phyloP scores from a whole-genome alignment of 2,329 filamentous ascomycete species.

The Rutstroemia sp. region DNA sequence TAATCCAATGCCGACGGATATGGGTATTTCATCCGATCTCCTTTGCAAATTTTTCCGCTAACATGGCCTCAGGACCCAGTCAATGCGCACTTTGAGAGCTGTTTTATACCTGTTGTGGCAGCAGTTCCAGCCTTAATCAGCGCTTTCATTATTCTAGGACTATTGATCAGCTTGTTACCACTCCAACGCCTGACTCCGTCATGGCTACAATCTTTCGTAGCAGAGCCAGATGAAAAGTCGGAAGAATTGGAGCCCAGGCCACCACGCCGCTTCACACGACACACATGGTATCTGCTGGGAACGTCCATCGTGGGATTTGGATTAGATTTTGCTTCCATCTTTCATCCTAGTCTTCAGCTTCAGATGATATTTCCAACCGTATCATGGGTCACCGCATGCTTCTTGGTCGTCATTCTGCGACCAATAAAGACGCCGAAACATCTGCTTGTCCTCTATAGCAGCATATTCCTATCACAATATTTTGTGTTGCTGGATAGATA shows the following conservation, averaged over 20 bases:
- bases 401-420: constrained; percentile 18
- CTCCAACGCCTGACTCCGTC: constrained; percentile 31
- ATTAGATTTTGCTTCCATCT: constrained; percentile 29
- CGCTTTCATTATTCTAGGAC: constrained; percentile 26
- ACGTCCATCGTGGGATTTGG: constrained; percentile 32
- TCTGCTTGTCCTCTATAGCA: constrained; percentile 17
- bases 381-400: constrained; percentile 21
- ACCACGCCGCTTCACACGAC: constrained; percentile 16
- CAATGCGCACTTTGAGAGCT: constrained; percentile 23
- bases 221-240: constrained; percentile 32
- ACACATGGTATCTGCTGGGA: constrained; percentile 33
- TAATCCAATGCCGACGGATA: too few species aligned
- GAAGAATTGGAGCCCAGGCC: constrained; percentile 27
- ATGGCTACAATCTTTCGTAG: constrained; percentile 46
- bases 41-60: neutral
- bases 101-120: constrained; percentile 23
- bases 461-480: constrained; percentile 20
- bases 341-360: constrained; percentile 19
- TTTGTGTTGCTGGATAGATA: constrained; percentile 29
- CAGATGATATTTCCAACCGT: constrained; percentile 26
- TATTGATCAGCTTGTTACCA: constrained; percentile 19
- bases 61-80: constrained; percentile 21
- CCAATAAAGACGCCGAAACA: constrained; percentile 22
- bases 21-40: too few species aligned
- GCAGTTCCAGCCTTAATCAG: constrained; percentile 24